A percentile compares a stretch with the other conserved stretches of the same genome.
These are phyloP conservation scores for Arthrinium puccinioides DNA, from an alignment of 2,329 filamentous ascomycete genomes.

Conservation along the genomic window DNA sequence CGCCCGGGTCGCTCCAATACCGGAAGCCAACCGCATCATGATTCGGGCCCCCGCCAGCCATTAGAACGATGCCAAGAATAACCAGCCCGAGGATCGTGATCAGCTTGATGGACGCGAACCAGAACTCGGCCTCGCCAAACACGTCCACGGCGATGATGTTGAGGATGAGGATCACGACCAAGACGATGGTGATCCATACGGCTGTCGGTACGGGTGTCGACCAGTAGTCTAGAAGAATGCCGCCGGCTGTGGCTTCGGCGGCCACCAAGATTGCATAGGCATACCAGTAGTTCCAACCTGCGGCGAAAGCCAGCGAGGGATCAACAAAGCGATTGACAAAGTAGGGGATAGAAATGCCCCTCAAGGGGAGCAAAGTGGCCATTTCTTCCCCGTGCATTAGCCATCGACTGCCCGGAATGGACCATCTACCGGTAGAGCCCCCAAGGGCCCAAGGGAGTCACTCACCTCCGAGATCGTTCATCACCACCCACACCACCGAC, in stretches of 20 bases:
- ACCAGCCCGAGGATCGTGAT: conserved; percentile 51
- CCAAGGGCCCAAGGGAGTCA: too few species aligned
- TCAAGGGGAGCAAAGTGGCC: conserved; percentile 46
- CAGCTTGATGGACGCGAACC: conserved; percentile 54
- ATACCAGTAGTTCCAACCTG: conserved; percentile 57
- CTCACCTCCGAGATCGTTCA: conserved; percentile 42
- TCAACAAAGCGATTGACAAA: conserved; percentile 49
- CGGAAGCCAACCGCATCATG: conserved; percentile 41
- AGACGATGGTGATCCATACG: conserved; percentile 53
- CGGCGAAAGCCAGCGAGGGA: conserved; percentile 46
- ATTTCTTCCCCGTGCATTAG: too few species aligned
- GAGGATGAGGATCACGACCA: conserved; percentile 44
- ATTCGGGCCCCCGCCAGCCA: conserved; percentile 47
- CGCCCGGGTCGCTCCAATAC: conserved; percentile 37
- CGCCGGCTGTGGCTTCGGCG: conserved; percentile 50
- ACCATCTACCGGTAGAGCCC: too few species aligned
- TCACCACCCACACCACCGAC: conserved; percentile 42
- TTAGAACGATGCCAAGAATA: conserved; percentile 47
- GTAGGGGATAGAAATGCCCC: conserved; percentile 50
- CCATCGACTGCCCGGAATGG: too few species aligned
- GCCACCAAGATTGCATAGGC: conserved; percentile 51
- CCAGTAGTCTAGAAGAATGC: conserved; percentile 56
- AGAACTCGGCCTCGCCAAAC: conserved; percentile 57
- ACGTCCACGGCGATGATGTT: conserved; percentile 50
- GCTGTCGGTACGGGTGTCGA: conserved; percentile 40